Base-by-base conservation (phyloP, 805 yeast genomes). In the Millerozyma miso region DNA sequence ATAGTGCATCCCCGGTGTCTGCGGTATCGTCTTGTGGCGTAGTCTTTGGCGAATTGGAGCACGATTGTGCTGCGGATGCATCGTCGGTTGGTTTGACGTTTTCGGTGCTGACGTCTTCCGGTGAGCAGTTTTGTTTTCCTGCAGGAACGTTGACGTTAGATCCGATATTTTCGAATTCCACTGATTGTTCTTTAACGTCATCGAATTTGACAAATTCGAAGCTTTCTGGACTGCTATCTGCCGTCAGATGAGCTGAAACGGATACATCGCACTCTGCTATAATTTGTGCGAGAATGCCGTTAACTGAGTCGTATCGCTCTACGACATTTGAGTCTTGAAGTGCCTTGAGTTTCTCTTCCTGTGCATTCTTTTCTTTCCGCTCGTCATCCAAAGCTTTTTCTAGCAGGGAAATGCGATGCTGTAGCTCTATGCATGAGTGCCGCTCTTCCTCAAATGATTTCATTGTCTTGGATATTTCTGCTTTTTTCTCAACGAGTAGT, bases 171-270 rank as follows among this genome's bases (percentile, higher is more conserved):
- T 23, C 29, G 29, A 7, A 23, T 23, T 23, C 29, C 10, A 7
- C 29, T 23, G 36, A 37, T 3, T 29, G n/a, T 3, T 32, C 19
- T 35, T 35, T 19, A 14, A 3, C 19, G 2, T 38, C 29, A 7
- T 23, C 29, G 10, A 6, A 10, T 23, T 23, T 23, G 10, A 23
- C 29, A 23, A 23, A 23, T 10, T 23, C 29, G 10, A 23, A 23
- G 29, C 29, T 23, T 23, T 23, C 29, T 23, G 29, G 29, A 7
- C 23, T 41, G 15, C 38, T 37, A 26, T 41, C 42, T 38, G 37
- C 26, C 10, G 35, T 37, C 13, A 36, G 39, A 20, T 42, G 36
- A 3, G 47, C 45, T 33, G 33, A n/a, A n/a, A 18, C 14, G n/a
- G 33, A 16, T 4, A 10, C 26, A 5, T 35, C n/a, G 20, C 35